A percentile compares a stretch with the other conserved stretches of the same genome.
Conservation (phyloP, 768 basidiomycete species). For the Macrolepiota albuminosa region DNA sequence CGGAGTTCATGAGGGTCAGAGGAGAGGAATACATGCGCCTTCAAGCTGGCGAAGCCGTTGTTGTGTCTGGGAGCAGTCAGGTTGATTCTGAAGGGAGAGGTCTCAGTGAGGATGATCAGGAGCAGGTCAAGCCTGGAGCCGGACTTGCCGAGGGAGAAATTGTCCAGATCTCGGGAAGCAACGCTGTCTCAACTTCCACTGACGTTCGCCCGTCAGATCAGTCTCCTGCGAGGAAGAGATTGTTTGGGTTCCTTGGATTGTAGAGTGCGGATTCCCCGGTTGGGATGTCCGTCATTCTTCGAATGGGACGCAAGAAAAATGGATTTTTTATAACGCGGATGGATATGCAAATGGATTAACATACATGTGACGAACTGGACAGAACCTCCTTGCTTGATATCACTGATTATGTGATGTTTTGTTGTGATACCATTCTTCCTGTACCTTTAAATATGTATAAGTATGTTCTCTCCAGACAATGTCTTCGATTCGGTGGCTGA, state of each 20-base stretch:
- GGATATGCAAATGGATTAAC: neutral
- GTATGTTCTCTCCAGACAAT: neutral
- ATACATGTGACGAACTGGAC: neutral
- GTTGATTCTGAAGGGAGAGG: constrained; percentile 13
- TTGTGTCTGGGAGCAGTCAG: constrained; percentile 2
- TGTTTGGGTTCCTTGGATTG: neutral
- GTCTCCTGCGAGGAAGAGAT: neutral
- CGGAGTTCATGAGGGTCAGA: constrained; percentile 77
- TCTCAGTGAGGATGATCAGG: constrained; percentile 29
- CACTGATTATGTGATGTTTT: neutral
- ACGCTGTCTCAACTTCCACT: neutral
- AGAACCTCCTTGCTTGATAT: neutral
- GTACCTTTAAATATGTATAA: neutral
- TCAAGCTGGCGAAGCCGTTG: constrained; percentile 26
- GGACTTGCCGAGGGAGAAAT: neutral
- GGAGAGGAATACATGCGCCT: constrained; percentile 67
- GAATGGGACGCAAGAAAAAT: neutral
- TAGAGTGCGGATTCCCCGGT: neutral
- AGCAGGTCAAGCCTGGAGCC: constrained; percentile 9
- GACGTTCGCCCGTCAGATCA: neutral
- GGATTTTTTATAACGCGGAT: neutral
- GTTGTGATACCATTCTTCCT: neutral
- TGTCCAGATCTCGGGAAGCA: neutral
- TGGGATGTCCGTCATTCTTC: neutral
- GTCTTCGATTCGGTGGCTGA: neutral